A percentile compares a stretch with the other conserved stretches of the same genome.
Evolutionary conservation across 1,139 yeast species (phyloP).

Genomic region (Pichia sp.): DNA sequence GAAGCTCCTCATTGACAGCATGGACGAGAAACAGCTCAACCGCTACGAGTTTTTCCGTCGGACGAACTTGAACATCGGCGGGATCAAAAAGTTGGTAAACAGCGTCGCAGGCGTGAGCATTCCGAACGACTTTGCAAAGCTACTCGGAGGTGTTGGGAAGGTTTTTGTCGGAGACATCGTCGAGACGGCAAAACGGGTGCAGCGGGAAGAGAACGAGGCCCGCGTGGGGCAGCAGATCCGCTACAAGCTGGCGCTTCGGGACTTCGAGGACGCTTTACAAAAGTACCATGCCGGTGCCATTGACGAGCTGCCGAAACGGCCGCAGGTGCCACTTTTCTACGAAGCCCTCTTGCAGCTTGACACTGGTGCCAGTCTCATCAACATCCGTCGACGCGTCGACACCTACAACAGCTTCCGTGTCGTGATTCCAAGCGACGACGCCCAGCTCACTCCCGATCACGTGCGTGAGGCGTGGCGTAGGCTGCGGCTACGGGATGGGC

Average conservation of each 20-base stretch:
- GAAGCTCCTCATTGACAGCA: conserved; percentile 63
- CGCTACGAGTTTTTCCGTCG: conserved; percentile 85
- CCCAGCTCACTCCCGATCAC: conserved; percentile 79
- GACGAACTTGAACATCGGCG: conserved; percentile 73
- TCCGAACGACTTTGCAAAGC: conserved; percentile 78
- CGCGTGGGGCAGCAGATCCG: conserved; percentile 27
- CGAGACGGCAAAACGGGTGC: conserved; percentile 72
- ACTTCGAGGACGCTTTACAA: not conserved
- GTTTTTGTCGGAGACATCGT: conserved; percentile 85
- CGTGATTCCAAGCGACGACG: conserved; percentile 33
- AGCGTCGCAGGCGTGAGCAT: conserved; percentile 77
- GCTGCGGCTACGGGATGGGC: conserved; percentile 43
- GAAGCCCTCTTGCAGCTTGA: conserved; percentile 14
- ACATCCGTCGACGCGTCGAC: conserved; percentile 8
- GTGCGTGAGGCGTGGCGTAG: conserved; percentile 81
- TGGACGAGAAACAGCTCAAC: conserved; percentile 80
- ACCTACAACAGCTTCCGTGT: conserved; percentile 20
- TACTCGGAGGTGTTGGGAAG: conserved; percentile 83
- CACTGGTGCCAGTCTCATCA: conserved; percentile 3
- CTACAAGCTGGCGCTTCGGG: conserved; percentile 8
- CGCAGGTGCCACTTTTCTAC: conserved; percentile 18
- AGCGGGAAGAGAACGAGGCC: conserved; percentile 50
- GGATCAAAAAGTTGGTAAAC: conserved; percentile 78
- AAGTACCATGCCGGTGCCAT: not conserved
- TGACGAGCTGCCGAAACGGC: conserved; percentile 11